phyloP scores from a whole-genome alignment of 1,284 basidiomycete genomes.

The Cutaneotrichosporon cyanovorans region DNA sequence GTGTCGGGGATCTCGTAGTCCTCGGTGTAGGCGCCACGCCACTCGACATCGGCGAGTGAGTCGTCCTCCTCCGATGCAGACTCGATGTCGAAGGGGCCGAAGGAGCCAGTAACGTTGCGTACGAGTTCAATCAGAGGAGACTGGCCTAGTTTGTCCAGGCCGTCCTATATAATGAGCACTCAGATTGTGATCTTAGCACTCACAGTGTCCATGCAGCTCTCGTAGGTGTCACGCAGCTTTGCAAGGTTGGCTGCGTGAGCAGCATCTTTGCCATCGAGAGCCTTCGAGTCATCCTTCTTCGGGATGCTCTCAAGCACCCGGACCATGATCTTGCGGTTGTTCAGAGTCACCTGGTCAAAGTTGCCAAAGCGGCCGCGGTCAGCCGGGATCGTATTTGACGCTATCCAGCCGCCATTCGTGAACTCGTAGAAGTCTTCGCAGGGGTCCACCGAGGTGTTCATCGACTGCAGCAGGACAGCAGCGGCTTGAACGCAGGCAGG shows the following conservation, averaged over 20 bases:
- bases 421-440: conserved; percentile 95
- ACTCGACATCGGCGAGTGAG: conserved; percentile 12
- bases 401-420: conserved; percentile 73
- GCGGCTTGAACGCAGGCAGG: conserved; percentile 76
- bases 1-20: conserved; percentile 29
- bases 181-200: conserved; percentile 7
- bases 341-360: conserved; percentile 45
- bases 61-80: conserved; percentile 24
- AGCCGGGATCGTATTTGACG: conserved; percentile 69
- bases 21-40: conserved; percentile 29
- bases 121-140: conserved; percentile 42
- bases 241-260: conserved; percentile 52
- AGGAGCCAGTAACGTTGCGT: conserved; percentile 34
- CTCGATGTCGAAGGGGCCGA: conserved; percentile 40
- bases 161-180: conserved; percentile 22
- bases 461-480: conserved; percentile 67
- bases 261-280: conserved; percentile 1
- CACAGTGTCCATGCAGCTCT: conserved; percentile 71
- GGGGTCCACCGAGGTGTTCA: conserved; percentile 79
- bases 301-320: conserved; percentile 44
- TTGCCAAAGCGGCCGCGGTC: conserved; percentile 61
- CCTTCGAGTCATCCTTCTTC: conserved; percentile 7
- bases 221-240: conserved; percentile 74
- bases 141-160: conserved; percentile 47
- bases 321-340: conserved; percentile 47